Base-by-base conservation (phyloP, 371 early-diverging fungal species). In the Rhizopus delemar region DNA sequence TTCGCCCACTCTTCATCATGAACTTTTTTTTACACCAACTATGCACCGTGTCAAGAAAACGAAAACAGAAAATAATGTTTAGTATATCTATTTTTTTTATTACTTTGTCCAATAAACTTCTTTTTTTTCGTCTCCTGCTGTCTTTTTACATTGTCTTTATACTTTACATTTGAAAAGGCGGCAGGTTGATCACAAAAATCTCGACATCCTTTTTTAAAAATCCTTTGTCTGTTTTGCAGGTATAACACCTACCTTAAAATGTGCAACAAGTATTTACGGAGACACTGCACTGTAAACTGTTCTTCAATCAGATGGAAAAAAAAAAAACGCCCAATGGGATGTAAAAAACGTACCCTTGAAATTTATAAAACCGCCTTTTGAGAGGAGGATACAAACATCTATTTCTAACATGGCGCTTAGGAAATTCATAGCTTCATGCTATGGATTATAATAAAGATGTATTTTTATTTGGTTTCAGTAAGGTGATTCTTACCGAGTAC, bases 351-450 rank as follows among this genome's bases (percentile, higher is more conserved):
- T n/a, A n/a, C n/a, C n/a, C n/a, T n/a, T n/a, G n/a, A n/a, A n/a
- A n/a, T n/a, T n/a, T n/a, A n/a, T n/a, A n/a, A n/a, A n/a, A n/a
- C 22, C 22, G 22, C 36, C 36, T 8, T 36, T 36, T 36, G 11
- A 36, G 11, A 11, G 2, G 39, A 49, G 15, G n/a, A 49, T 48
- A 49, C 38, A 34, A 53, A 59, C 52, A 36, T 45, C 53, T 59
- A 59, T 46, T 53, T 38, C 52, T 52, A 59, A 59, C 59, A 59
- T 59, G 53, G 59, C 53, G 59, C 59, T 59, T 15, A 38, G 57
- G 51, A 28, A 57, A 51, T 57, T 32, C 41, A 41, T 51, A 55
- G 57, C 57, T 57, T 57, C 13, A 22, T 32, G 51, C 51, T 41
- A 28, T 57, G 51, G 38, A 51, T 57, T 57, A 28, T 49, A 57